Percentiles rank a stretch among this genome's conserved stretches.
Evolutionary conservation across 2,329 filamentous ascomycete species (phyloP).

Genomic region (Fusarium pilosicola): DNA sequence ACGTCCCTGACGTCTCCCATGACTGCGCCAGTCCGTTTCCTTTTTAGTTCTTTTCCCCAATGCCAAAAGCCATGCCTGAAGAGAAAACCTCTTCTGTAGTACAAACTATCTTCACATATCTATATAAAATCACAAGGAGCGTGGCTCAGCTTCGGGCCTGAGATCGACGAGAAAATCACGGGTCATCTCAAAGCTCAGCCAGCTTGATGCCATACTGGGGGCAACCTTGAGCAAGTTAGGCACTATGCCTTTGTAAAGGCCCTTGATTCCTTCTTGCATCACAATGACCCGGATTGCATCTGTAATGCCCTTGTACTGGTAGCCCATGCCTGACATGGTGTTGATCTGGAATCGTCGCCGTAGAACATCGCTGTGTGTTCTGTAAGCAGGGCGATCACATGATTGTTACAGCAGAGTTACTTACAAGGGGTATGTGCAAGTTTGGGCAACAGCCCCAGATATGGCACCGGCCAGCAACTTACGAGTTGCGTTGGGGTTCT

Average conservation of each 20-base stretch:
- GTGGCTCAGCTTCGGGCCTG: slow-evolving; percentile 54
- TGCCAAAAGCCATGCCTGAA: slow-evolving; percentile 4
- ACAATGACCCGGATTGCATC: slow-evolving; percentile 87
- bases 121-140: slow-evolving; percentile 40
- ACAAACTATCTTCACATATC: slow-evolving; percentile 33
- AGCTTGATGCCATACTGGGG: slow-evolving; percentile 98
- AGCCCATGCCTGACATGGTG: slow-evolving; percentile 98
- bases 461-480: slow-evolving; percentile 92
- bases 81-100: slow-evolving; percentile 2
- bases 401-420: slow-evolving; percentile 43
- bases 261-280: slow-evolving; percentile 81
- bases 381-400: slow-evolving; percentile 38
- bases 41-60: slow-evolving; percentile 4
- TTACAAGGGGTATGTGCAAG: slow-evolving; percentile 98
- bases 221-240: slow-evolving; percentile 97
- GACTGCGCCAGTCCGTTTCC: slow-evolving; percentile 16
- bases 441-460: slow-evolving; percentile 96
- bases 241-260: slow-evolving; percentile 94
- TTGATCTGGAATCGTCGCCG: slow-evolving; percentile 97
- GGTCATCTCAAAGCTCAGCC: slow-evolving; percentile 95
- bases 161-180: slow-evolving; percentile 83
- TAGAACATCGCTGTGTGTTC: slow-evolving; percentile 77
- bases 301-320: slow-evolving; percentile 87
- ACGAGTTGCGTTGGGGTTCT: slow-evolving; percentile 79
- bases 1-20: slow-evolving; percentile 14